Evolutionary conservation across 2,329 filamentous ascomycete species (phyloP).

Genomic region (Cytospora chrysosperma): DNA sequence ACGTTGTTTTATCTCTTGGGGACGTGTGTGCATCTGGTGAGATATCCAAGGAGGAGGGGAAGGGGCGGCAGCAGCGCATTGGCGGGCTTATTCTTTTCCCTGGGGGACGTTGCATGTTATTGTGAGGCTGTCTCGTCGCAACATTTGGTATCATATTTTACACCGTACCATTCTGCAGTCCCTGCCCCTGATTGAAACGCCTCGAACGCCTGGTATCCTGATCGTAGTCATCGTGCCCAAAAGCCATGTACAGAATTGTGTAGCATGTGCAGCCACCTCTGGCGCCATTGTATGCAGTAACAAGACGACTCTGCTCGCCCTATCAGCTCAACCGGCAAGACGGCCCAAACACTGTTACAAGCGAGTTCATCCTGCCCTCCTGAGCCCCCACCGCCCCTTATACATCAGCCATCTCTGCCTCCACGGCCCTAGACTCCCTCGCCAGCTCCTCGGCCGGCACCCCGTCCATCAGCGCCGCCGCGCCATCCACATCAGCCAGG

Average conservation of each 20-base stretch:
- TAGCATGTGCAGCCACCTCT: neutral
- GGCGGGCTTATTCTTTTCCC: neutral
- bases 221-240: conserved; percentile 19
- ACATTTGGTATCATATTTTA: conserved; percentile 20
- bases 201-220: conserved; percentile 22
- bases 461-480: conserved; percentile 48
- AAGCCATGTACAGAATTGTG: neutral
- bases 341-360: neutral
- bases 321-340: neutral
- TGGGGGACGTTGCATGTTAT: conserved; percentile 6
- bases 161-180: neutral
- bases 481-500: conserved; percentile 54
- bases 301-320: neutral
- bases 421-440: conserved; percentile 47
- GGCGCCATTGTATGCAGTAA: neutral
- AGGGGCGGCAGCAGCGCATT: neutral
- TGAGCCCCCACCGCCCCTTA: neutral
- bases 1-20: neutral
- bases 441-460: conserved; percentile 48
- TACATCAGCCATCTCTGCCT: conserved; percentile 39
- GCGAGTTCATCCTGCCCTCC: too few relatives aligned
- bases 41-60: neutral
- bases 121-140: conserved; percentile 7
- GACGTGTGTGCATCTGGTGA: neutral
- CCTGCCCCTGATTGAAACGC: conserved; percentile 3